Evolutionary conservation across 139 green algal genomes (phyloP), one percentile per base, ranked within the genome.

Genomic region (Bryopsis sp.): DNA sequence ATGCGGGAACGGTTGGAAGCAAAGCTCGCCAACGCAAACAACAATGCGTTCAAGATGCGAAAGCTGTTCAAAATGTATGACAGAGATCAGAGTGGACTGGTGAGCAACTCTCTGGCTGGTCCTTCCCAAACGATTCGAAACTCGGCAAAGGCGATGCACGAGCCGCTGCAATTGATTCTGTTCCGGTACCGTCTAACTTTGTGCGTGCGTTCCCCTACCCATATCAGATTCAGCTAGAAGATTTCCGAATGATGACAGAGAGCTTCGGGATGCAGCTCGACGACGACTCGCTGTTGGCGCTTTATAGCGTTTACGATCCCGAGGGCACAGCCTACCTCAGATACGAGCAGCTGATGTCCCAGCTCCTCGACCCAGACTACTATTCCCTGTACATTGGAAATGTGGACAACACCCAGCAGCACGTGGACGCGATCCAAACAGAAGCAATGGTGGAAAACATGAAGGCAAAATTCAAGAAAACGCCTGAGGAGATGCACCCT

Each of bases 181-280:
- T n/a, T n/a, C n/a, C n/a, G n/a, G n/a, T n/a, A n/a, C n/a, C n/a
- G n/a, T n/a, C n/a, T n/a, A n/a, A n/a, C n/a, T n/a, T n/a, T n/a
- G n/a, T n/a, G n/a, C n/a, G n/a, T n/a, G n/a, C n/a, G n/a, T n/a
- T n/a, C n/a, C n/a, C n/a, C n/a, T n/a, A 15, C 26, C 28, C 43
- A 57, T 15, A 58, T 39, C 76, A 86, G 68, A 86, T 90, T 47
- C 78, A 86, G 65, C 80, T 86, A 29, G 85, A 91, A 72, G 85
- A 90, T 70, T 85, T 94, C 54, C 73, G 87, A 32, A 82, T 88
- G 71, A 88, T 89, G 74, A 82, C 71, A 1, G 87, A 94, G 78
- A 79, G 71, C n/a, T 90, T 90, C 72, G 87, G 87, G 64, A 91
- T 94, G 77, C 87, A 94, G 84, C 78, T 94, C 31, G 85, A 89